A percentile compares a stretch with the other conserved stretches of the same genome.
Evolutionary conservation across 441 rosid species (phyloP).

Genomic region (Macaranga tanarius): DNA sequence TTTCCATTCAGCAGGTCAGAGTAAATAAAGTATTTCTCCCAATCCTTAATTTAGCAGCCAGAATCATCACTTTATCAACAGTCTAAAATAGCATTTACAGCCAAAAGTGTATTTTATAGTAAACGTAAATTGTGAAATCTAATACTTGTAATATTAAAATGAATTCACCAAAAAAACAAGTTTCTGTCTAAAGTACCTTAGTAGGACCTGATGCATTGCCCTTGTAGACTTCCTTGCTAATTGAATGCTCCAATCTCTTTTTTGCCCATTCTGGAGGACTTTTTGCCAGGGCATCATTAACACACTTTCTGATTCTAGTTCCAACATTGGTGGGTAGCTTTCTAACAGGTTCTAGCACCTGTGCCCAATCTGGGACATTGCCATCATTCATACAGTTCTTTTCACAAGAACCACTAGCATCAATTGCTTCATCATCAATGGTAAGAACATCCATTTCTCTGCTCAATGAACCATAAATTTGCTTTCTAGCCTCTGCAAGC

Average conservation of each 20-base stretch:
- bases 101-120: not conserved
- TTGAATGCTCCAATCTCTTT: slow-evolving; percentile 80
- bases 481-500: slow-evolving; percentile 94
- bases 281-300: slow-evolving; percentile 75
- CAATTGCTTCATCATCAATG: slow-evolving; percentile 69
- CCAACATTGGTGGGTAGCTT: slow-evolving; percentile 99
- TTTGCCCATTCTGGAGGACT: slow-evolving; percentile 97
- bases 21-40: not conserved
- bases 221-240: slow-evolving; percentile 96
- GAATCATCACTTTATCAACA: not conserved
- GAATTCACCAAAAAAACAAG: slow-evolving; percentile 6
- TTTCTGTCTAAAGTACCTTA: slow-evolving; percentile 53
- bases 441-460: slow-evolving; percentile 55
- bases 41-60: not conserved
- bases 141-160: not conserved
- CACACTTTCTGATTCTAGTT: slow-evolving; percentile 95
- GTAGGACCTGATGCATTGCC: slow-evolving; percentile 99
- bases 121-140: not conserved
- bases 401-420: slow-evolving; percentile 49
- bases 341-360: slow-evolving; percentile 82
- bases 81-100: not conserved
- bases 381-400: slow-evolving; percentile 49
- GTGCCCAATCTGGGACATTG: slow-evolving; percentile 87
- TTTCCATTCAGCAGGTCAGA: not conserved
- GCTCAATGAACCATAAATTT: slow-evolving; percentile 63